These are phyloP conservation scores for Ustilago tritici DNA, from an alignment of 1,284 basidiomycete genomes.

Conservation along the genomic window DNA sequence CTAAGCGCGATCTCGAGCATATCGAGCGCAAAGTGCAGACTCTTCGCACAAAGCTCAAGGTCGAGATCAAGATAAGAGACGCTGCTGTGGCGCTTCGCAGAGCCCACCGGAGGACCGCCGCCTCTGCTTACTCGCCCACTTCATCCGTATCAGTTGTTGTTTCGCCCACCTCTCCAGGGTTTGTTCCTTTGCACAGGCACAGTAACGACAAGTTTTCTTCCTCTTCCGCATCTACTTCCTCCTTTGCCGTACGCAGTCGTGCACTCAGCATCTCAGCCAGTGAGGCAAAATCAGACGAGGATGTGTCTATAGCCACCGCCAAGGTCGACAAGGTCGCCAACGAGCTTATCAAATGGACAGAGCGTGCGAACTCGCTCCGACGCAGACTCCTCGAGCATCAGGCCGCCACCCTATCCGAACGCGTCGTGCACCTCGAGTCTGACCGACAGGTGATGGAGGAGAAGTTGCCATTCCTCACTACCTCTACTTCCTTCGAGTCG, in stretches of 20 bases:
- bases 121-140: conserved; percentile 28
- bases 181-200: background rate
- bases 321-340: conserved; percentile 56
- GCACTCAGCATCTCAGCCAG: conserved; percentile 41
- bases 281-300: conserved; percentile 56
- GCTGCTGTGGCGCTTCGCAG: conserved; percentile 59
- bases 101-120: conserved; percentile 47
- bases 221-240: conserved; percentile 22
- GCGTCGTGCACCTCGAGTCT: conserved; percentile 50
- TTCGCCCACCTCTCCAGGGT: conserved; percentile 30
- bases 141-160: conserved; percentile 18
- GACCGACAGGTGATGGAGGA: conserved; percentile 42
- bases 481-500: conserved; percentile 44
- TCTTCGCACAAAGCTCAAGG: conserved; percentile 55
- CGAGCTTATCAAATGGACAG: conserved; percentile 50
- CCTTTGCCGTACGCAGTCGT: conserved; percentile 29
- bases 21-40: conserved; percentile 45
- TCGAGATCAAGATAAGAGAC: conserved; percentile 58
- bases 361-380: conserved; percentile 41
- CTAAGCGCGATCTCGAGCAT: conserved; percentile 53
- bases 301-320: conserved; percentile 42
- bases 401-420: conserved; percentile 51
- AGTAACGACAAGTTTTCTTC: background rate
- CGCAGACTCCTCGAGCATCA: conserved; percentile 58
- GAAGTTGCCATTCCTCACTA: conserved; percentile 36